Conservation (phyloP, 2,329 filamentous ascomycete genomes). For the Ophiostoma sp. region DNA sequence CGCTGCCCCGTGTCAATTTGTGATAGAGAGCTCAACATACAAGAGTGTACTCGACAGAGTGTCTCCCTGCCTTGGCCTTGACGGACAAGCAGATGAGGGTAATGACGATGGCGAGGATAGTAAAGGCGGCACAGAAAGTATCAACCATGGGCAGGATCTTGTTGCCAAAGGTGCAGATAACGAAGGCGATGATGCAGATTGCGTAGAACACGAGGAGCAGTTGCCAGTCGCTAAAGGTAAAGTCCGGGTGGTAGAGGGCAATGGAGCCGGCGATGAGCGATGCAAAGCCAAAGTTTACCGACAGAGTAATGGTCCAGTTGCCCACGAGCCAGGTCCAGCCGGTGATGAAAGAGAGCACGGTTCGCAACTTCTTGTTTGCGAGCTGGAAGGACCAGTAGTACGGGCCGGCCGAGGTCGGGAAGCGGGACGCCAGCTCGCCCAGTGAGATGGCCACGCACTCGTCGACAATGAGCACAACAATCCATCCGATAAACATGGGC, state of each 20-base stretch:
- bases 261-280: slow-evolving; percentile 54
- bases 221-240: slow-evolving; percentile 17
- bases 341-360: slow-evolving; percentile 62
- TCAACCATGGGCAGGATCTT: slow-evolving; percentile 40
- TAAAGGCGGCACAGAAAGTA: slow-evolving; percentile 42
- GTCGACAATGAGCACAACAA: slow-evolving; percentile 49
- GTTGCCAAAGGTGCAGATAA: slow-evolving; percentile 38
- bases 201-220: slow-evolving; percentile 23
- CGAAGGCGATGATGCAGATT: slow-evolving; percentile 20
- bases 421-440: slow-evolving; percentile 21
- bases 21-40: neutral
- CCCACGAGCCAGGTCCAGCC: slow-evolving; percentile 74
- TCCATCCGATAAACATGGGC: slow-evolving; percentile 49
- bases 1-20: neutral
- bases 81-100: slow-evolving; percentile 49
- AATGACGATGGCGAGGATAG: slow-evolving; percentile 44
- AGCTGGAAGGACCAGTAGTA: slow-evolving; percentile 79
- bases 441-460: slow-evolving; percentile 42
- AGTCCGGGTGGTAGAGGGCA: slow-evolving; percentile 47
- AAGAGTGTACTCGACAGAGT: slow-evolving; percentile 14
- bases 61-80: slow-evolving; percentile 28
- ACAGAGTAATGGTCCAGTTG: slow-evolving; percentile 75
- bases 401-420: slow-evolving; percentile 37
- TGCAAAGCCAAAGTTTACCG: slow-evolving; percentile 75
- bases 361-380: slow-evolving; percentile 54